phyloP scores from a whole-genome alignment of 129 eudicot genomes.

The Artemisia tridentata region DNA sequence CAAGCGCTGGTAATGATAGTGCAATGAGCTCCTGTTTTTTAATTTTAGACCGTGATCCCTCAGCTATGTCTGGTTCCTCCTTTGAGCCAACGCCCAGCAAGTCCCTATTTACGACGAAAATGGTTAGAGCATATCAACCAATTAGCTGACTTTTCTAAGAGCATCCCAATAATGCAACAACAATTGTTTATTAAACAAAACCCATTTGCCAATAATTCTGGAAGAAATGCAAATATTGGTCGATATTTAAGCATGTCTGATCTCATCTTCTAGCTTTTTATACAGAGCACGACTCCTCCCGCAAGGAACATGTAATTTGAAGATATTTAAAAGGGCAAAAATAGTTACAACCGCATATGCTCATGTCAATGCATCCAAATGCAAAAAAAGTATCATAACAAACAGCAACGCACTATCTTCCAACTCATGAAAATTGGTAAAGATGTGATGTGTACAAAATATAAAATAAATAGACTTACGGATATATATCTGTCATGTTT shows the following conservation, averaged over 20 bases:
- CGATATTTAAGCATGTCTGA: not conserved
- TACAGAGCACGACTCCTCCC: not conserved
- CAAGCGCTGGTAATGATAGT: slow-evolving; percentile 84
- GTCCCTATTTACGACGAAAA: slow-evolving; percentile 42
- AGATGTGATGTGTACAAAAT: not conserved
- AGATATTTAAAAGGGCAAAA: not conserved
- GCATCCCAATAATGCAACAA: slow-evolving; percentile 8
- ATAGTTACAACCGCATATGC: not conserved
- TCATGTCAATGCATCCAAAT: not conserved
- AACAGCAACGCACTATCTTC: not conserved
- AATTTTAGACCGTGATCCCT: slow-evolving; percentile 36
- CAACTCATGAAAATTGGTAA: not conserved
- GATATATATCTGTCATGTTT: slow-evolving; percentile 27
- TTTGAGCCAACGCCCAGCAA: slow-evolving; percentile 32
- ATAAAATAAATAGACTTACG: slow-evolving; percentile 33
- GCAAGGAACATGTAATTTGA: not conserved
- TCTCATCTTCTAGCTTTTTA: not conserved
- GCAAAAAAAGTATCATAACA: not conserved
- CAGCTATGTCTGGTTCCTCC: slow-evolving; percentile 21
- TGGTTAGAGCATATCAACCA: slow-evolving; percentile 3
- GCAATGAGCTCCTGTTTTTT: slow-evolving; percentile 60
- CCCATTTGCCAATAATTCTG: not conserved
- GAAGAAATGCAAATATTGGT: not conserved
- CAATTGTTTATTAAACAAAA: not conserved
- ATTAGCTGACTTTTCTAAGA: slow-evolving; percentile 1